phyloP scores from a whole-genome alignment of 1,284 basidiomycete species.

The Tylopilus orsonianus region DNA sequence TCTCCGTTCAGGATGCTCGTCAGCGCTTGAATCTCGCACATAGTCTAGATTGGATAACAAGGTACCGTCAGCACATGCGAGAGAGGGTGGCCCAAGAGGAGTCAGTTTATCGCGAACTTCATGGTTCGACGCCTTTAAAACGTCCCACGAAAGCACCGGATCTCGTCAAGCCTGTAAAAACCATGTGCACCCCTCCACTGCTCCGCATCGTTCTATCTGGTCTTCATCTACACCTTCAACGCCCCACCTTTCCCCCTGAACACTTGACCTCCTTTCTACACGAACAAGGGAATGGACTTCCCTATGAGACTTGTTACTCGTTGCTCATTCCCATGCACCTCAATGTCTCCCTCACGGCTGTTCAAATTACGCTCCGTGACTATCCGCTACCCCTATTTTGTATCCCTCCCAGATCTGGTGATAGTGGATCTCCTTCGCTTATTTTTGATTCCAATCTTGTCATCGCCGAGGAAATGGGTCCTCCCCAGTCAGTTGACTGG shows the following conservation, averaged over 20 bases:
- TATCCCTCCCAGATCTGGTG: constrained; percentile 48
- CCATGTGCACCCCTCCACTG: constrained; percentile 63
- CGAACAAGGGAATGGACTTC: constrained; percentile 70
- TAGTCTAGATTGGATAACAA: constrained; percentile 76
- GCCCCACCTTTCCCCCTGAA: constrained; percentile 62
- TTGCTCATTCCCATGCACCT: constrained; percentile 86
- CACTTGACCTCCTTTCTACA: constrained; percentile 70
- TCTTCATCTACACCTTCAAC: constrained; percentile 57
- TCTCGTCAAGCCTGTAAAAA: constrained; percentile 37
- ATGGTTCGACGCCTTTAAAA: constrained; percentile 28
- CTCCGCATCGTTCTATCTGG: constrained; percentile 69
- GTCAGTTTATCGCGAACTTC: constrained; percentile 39
- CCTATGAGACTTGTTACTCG: constrained; percentile 72
- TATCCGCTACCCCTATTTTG: constrained; percentile 72
- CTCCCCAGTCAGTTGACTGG: constrained; percentile 70
- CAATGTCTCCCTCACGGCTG: constrained; percentile 64
- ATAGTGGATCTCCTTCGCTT: constrained; percentile 44
- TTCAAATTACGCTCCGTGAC: constrained; percentile 75
- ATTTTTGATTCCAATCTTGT: constrained; percentile 81
- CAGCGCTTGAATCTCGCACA: constrained; percentile 72
- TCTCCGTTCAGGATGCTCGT: constrained; percentile 75
- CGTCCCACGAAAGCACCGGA: constrained; percentile 33
- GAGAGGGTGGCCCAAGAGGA: constrained; percentile 32
- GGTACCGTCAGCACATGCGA: constrained; percentile 43
- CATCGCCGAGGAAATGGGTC: constrained; percentile 88